Evolutionary conservation across 2,329 filamentous ascomycete genomes (phyloP), one percentile per base, ranked within the genome.

Genomic region (Trichophyton verrucosum): DNA sequence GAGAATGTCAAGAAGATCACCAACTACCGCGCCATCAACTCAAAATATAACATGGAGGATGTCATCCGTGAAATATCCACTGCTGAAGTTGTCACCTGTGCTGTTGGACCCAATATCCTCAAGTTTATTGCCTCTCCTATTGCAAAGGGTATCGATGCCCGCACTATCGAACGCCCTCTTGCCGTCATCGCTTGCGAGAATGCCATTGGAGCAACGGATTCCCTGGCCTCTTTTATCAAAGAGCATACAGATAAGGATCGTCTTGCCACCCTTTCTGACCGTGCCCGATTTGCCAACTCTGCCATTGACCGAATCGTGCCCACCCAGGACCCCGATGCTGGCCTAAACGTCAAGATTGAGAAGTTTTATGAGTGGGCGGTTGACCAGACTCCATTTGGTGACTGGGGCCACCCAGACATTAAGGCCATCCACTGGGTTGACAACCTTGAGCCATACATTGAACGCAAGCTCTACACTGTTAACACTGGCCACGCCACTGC

Each of bases 351-450:
- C 66, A 91, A 87, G 70, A 91, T 99, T 56, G 94, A 99, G 82
- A 94, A 94, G 78, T 99, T 97, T 81, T 96, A 89, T 78, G 94
- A 99, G 80, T 99, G 94, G 94, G 92, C 94, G 44, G 91, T 99
- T 58, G 94, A 99, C 72, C 79, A 84, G 73, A 87, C 84, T 51
- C 92, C 92, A 1, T 96, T 97, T 75, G 81, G 86, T 65, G 83
- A 86, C 65, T 78, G 82, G 64, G 80, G 81, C 60, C 81, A 83
- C 67, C 91, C 91, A 4, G 76, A 83, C 17, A 92, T 99, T 70
- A 76, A 94, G 66, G 92, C 91, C 63, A 86, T 97, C 73, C 88
- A 95, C 78, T 96, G 89, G 85, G 94, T 97, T 62, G 85, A 90
- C 65, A 82, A 97, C 77, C 84, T 99, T 33, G 82, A 86, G 72